Conservation (phyloP, 805 yeast genomes). For the Danielia oregonensis region DNA sequence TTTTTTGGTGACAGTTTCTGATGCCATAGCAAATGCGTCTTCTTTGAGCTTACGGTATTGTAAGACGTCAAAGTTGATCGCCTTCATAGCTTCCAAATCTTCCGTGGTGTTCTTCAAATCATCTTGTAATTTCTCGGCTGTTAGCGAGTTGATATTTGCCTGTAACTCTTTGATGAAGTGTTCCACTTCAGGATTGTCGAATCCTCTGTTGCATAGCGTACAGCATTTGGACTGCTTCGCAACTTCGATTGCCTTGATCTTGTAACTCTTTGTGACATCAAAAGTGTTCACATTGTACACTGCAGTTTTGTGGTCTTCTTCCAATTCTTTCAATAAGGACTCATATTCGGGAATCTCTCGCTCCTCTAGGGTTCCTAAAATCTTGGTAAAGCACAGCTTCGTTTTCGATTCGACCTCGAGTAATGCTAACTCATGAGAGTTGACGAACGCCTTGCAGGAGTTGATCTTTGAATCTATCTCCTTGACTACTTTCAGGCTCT, state of each 20-base stretch:
- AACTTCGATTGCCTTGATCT: constrained; percentile 59
- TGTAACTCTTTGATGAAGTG: constrained; percentile 26
- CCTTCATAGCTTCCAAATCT: constrained; percentile 29
- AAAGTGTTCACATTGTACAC: constrained; percentile 64
- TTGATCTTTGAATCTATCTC: constrained; percentile 4
- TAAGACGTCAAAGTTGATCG: constrained; percentile 26
- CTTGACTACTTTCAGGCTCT: background rate
- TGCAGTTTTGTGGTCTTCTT: constrained; percentile 57
- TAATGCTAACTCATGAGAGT: background rate
- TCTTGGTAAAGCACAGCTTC: constrained; percentile 5
- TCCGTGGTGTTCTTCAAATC: constrained; percentile 28
- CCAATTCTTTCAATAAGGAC: constrained; percentile 49
- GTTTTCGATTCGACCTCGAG: background rate
- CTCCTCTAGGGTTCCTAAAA: constrained; percentile 25
- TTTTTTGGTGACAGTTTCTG: background rate
- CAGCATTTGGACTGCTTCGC: constrained; percentile 62
- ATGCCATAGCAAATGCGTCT: background rate
- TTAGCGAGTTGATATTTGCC: constrained; percentile 26
- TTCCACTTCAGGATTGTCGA: constrained; percentile 40
- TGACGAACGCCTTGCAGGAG: background rate
- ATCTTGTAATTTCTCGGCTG: constrained; percentile 23
- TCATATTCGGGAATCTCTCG: constrained; percentile 50
- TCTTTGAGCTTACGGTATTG: constrained; percentile 21
- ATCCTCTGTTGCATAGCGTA: constrained; percentile 66
- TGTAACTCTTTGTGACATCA: constrained; percentile 67